A percentile compares a stretch with the other conserved stretches of the same genome.
Conservation (phyloP, 768 basidiomycete genomes). For the Neoboletus magnificus region DNA sequence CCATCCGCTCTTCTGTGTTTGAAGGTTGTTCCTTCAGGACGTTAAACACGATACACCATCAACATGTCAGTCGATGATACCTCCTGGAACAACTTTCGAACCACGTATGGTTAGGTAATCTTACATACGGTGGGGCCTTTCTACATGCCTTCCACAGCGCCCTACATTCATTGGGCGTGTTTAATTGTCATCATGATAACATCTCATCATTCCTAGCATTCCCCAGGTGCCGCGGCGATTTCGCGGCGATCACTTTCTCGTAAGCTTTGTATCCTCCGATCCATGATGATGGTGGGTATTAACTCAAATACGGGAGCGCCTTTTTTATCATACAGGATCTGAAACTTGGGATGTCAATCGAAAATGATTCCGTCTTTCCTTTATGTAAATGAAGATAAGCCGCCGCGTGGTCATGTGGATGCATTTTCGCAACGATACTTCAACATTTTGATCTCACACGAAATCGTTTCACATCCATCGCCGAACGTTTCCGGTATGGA, state of each 20-base stretch:
- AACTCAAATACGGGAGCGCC: background rate
- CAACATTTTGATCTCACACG: background rate
- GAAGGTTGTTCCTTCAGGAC: background rate
- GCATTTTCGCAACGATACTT: background rate
- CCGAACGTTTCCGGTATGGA: background rate
- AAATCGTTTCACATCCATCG: background rate
- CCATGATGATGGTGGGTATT: background rate
- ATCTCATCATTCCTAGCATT: background rate
- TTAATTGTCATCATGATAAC: too few relatives aligned
- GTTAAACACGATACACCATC: background rate
- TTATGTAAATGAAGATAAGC: background rate
- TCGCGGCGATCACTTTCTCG: background rate
- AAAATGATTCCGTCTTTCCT: background rate
- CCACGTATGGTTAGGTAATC: too few relatives aligned
- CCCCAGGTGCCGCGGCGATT: background rate
- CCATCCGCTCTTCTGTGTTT: background rate
- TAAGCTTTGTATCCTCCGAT: background rate
- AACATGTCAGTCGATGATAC: background rate
- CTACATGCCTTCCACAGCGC: background rate
- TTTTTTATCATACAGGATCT: background rate
- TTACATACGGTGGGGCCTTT: background rate
- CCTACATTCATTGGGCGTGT: too few relatives aligned
- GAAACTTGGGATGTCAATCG: background rate
- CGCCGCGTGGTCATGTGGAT: background rate
- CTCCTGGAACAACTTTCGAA: background rate